Evolutionary conservation across 345 rosid species (phyloP).

Genomic region (Raphanus sativus): DNA sequence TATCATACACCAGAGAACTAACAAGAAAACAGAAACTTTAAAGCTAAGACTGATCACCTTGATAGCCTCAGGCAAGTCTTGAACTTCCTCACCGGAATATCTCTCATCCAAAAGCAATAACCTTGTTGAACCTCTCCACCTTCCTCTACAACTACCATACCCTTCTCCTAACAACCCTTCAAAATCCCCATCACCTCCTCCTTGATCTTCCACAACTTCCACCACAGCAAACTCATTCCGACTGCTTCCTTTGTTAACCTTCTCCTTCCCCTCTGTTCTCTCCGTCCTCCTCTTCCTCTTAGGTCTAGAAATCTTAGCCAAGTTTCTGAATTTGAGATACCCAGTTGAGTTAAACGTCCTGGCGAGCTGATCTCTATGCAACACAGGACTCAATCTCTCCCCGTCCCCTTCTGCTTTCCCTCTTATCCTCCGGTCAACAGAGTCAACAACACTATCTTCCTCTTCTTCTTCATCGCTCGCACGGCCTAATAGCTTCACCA

Average conservation of each 20-base stretch:
- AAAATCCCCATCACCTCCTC: slow-evolving; percentile 49
- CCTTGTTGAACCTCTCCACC: slow-evolving; percentile 85
- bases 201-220: slow-evolving; percentile 59
- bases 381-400: slow-evolving; percentile 51
- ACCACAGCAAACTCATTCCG: slow-evolving; percentile 51
- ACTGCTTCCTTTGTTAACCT: slow-evolving; percentile 32
- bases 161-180: slow-evolving; percentile 71
- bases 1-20: neutral
- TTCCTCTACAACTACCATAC: slow-evolving; percentile 49
- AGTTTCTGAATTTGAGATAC: slow-evolving; percentile 67
- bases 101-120: slow-evolving; percentile 86
- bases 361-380: slow-evolving; percentile 65
- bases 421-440: slow-evolving; percentile 44
- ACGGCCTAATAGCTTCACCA: slow-evolving; percentile 39
- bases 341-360: slow-evolving; percentile 65
- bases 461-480: neutral
- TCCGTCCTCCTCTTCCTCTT: slow-evolving; percentile 50
- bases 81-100: slow-evolving; percentile 47
- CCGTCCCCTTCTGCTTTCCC: slow-evolving; percentile 56
- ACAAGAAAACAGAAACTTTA: slow-evolving; percentile 8
- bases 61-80: slow-evolving; percentile 81
- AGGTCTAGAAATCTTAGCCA: slow-evolving; percentile 79
- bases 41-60: slow-evolving; percentile 50
- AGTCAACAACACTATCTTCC: slow-evolving; percentile 33
- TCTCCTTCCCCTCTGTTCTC: slow-evolving; percentile 35